These are phyloP conservation scores for Sarcomyxa edulis DNA, from an alignment of 768 basidiomycete species.

Conservation along the genomic window DNA sequence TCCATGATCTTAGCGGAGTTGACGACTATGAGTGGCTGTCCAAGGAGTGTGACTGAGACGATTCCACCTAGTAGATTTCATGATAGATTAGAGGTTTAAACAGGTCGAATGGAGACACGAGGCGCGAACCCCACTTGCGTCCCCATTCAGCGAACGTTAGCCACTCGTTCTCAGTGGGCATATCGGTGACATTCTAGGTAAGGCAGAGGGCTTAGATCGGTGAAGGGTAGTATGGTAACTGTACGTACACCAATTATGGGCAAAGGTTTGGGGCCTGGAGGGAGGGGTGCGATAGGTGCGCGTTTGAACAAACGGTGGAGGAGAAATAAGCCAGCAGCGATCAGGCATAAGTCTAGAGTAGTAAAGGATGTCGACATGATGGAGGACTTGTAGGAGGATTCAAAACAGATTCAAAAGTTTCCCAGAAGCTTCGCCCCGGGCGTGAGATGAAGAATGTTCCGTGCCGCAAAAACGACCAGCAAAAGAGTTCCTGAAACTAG, in stretches of 20 bases:
- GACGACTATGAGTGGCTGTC: slow-evolving; percentile 53
- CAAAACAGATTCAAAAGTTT: no score
- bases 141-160: slow-evolving; percentile 25
- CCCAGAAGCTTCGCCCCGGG: no score
- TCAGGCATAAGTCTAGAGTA: slow-evolving; percentile 3
- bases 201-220: no score
- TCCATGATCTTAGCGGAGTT: slow-evolving; percentile 46
- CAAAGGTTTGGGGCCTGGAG: slow-evolving; percentile 32
- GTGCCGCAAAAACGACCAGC: no score
- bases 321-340: background rate
- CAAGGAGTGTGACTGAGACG: slow-evolving; percentile 52
- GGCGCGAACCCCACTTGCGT: slow-evolving; percentile 39
- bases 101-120: background rate
- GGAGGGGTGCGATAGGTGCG: slow-evolving; percentile 14
- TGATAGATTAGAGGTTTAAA: slow-evolving; percentile 7
- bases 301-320: background rate
- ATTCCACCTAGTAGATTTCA: slow-evolving; percentile 49
- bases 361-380: no score
- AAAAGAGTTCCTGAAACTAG: no score
- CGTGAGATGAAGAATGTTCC: no score
- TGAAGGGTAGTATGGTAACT: no score
- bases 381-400: no score
- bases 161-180: slow-evolving; percentile 22
- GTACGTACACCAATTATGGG: slow-evolving; percentile 31
- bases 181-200: slow-evolving; percentile 22